A percentile compares a stretch with the other conserved stretches of the same genome.
These are phyloP conservation scores for Thyridium curvatum DNA, from an alignment of 2,329 filamentous ascomycete genomes.

Conservation along the genomic window DNA sequence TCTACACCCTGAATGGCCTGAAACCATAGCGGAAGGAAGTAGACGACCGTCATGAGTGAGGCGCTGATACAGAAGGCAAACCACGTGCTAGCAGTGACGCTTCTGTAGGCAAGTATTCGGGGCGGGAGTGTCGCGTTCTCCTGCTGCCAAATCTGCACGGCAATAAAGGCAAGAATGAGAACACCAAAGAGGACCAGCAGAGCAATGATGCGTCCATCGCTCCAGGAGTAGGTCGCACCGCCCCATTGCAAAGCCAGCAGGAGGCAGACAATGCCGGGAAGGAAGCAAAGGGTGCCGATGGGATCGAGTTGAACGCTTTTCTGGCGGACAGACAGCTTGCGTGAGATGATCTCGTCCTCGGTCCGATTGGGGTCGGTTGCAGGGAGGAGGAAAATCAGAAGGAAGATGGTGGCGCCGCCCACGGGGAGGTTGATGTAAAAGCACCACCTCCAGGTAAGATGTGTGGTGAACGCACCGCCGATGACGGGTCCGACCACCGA, in stretches of 20 bases:
- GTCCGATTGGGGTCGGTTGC: not conserved
- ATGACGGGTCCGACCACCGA: slow-evolving; percentile 21
- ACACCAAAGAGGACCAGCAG: slow-evolving; percentile 27
- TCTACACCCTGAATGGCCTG: slow-evolving; percentile 32
- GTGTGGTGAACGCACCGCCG: slow-evolving; percentile 14
- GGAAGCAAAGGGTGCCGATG: slow-evolving; percentile 4
- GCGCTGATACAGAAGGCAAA: slow-evolving; percentile 2
- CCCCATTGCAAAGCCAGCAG: slow-evolving; percentile 40
- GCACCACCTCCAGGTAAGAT: slow-evolving; percentile 28
- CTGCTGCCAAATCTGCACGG: slow-evolving; percentile 21
- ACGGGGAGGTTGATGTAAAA: slow-evolving; percentile 35
- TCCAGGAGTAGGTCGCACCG: slow-evolving; percentile 16
- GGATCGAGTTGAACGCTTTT: slow-evolving; percentile 4
- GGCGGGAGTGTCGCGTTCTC: slow-evolving; percentile 34
- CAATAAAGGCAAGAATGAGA: slow-evolving; percentile 20
- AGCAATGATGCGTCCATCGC: slow-evolving; percentile 21
- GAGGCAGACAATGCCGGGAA: slow-evolving; percentile 29
- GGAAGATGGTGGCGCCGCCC: slow-evolving; percentile 39
- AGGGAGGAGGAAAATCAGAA: slow-evolving; percentile 10
- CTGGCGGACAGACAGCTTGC: not conserved
- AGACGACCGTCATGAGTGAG: slow-evolving; percentile 3
- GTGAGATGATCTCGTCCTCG: not conserved
- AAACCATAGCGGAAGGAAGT: slow-evolving; percentile 29
- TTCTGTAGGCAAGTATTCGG: slow-evolving; percentile 30
- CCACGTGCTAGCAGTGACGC: not conserved